phyloP scores from a whole-genome alignment of 2,329 filamentous ascomycete species.

The Epichloe gansuensis region DNA sequence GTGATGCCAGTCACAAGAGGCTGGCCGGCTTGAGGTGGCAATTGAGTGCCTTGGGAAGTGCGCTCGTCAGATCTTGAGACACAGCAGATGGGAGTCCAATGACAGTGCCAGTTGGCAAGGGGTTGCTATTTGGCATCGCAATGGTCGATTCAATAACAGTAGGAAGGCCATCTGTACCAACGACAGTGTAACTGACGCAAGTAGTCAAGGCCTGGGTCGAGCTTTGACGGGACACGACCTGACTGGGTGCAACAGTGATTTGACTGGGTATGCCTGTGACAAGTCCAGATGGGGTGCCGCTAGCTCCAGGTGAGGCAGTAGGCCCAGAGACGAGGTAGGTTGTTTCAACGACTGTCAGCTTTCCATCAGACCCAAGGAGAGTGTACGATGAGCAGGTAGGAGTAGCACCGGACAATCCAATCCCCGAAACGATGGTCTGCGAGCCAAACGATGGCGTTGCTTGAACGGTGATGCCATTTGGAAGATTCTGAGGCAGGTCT shows the following conservation, averaged over 20 bases:
- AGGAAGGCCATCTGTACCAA: constrained; percentile 17
- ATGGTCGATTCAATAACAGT: constrained; percentile 21
- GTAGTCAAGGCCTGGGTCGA: constrained; percentile 13
- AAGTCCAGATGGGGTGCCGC: constrained; percentile 9
- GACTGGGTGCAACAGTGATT: constrained; percentile 8
- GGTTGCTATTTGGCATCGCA: constrained; percentile 13
- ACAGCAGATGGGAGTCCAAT: constrained; percentile 9
- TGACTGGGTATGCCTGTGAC: constrained; percentile 14
- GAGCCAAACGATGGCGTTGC: constrained; percentile 1
- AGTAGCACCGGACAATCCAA: constrained; percentile 8
- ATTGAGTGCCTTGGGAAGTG: constrained; percentile 10
- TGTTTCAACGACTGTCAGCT: constrained; percentile 17
- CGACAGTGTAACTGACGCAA: constrained; percentile 18
- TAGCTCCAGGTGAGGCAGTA: constrained; percentile 5
- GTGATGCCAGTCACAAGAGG: constrained; percentile 20
- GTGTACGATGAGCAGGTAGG: constrained; percentile 19
- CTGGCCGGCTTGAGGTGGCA: constrained; percentile 7
- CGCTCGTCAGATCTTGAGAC: constrained; percentile 6
- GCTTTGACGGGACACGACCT: background rate
- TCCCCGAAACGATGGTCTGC: constrained; percentile 5
- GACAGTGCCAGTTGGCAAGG: constrained; percentile 10
- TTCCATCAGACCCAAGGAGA: constrained; percentile 15
- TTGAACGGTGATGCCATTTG: constrained; percentile 6
- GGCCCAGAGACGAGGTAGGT: constrained; percentile 14
- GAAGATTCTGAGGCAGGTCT: constrained; percentile 7